phyloP scores from a whole-genome alignment of 331 rosid genomes.

The Spiraea crenata region DNA sequence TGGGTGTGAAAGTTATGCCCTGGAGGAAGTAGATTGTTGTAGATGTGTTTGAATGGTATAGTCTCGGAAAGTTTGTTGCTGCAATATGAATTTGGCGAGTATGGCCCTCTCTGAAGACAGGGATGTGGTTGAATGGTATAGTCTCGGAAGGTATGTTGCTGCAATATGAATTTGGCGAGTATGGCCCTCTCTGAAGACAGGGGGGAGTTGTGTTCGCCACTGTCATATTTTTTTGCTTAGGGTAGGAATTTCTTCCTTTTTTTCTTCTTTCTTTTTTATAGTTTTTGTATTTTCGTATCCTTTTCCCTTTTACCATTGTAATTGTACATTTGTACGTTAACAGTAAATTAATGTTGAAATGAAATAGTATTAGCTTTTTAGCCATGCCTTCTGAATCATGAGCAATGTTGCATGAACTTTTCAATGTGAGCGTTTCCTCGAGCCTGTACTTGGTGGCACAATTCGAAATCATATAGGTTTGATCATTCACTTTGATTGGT shows the following conservation, averaged over 20 bases:
- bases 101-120: background rate
- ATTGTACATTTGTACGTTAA: slow-evolving; percentile 14
- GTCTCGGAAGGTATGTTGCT: background rate
- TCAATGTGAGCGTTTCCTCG: background rate
- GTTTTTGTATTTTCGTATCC: background rate
- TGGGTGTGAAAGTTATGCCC: background rate
- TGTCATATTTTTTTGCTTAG: no score
- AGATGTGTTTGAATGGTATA: background rate
- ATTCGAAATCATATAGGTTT: no score
- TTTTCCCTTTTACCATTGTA: slow-evolving; percentile 4
- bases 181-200: background rate
- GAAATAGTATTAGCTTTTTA: slow-evolving; percentile 4
- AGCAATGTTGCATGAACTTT: background rate
- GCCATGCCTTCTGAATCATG: background rate
- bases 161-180: background rate
- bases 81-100: background rate
- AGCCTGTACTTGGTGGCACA: background rate
- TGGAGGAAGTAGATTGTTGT: slow-evolving; percentile 4
- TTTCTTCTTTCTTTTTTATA: background rate
- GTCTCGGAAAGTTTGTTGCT: background rate
- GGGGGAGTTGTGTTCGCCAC: no score
- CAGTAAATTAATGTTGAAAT: slow-evolving; percentile 6
- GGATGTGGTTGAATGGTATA: background rate
- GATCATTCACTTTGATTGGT: no score
- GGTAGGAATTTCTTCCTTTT: no score